These are phyloP conservation scores for Zhuliangozyma blackwelliae DNA, from an alignment of 1,139 yeast species.

Conservation along the genomic window DNA sequence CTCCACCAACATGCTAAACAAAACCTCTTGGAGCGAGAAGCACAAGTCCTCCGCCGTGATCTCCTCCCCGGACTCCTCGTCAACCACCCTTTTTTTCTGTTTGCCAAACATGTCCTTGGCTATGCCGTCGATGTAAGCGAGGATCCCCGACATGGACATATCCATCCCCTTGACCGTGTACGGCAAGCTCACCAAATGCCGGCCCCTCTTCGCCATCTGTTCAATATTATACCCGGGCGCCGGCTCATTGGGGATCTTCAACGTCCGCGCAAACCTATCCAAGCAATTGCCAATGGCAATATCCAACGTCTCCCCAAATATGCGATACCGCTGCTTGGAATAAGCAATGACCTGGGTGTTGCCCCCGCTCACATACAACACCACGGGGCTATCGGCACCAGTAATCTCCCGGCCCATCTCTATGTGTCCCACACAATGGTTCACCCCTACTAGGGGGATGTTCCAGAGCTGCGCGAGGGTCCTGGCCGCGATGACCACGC, in stretches of 20 bases:
- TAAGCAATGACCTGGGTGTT: conserved; percentile 98
- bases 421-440: conserved; percentile 96
- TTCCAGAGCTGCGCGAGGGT: conserved; percentile 77
- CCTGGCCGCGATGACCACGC: conserved; percentile 90
- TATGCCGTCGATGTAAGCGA: conserved; percentile 75
- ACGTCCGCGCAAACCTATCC: conserved; percentile 90
- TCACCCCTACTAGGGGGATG: conserved; percentile 87
- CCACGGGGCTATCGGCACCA: conserved; percentile 93
- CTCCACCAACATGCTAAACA: conserved; percentile 95
- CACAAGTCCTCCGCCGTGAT: conserved; percentile 86
- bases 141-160: conserved; percentile 90
- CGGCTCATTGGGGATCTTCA: conserved; percentile 86
- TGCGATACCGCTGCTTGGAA: conserved; percentile 85
- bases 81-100: conserved; percentile 43
- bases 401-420: conserved; percentile 99
- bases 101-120: conserved; percentile 67
- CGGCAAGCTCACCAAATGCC: conserved; percentile 71
- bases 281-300: conserved; percentile 97
- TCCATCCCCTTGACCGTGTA: conserved; percentile 99
- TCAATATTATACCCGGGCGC: conserved; percentile 98
- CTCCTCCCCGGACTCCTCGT: conserved; percentile 49
- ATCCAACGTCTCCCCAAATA: conserved; percentile 95
- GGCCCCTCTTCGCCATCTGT: conserved; percentile 78
- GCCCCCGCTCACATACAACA: conserved; percentile 94
- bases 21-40: conserved; percentile 85